Evolutionary conservation across 176 grass and related monocot species (phyloP), one percentile per base, ranked within the genome.

Genomic region (Eragrostis curvula): DNA sequence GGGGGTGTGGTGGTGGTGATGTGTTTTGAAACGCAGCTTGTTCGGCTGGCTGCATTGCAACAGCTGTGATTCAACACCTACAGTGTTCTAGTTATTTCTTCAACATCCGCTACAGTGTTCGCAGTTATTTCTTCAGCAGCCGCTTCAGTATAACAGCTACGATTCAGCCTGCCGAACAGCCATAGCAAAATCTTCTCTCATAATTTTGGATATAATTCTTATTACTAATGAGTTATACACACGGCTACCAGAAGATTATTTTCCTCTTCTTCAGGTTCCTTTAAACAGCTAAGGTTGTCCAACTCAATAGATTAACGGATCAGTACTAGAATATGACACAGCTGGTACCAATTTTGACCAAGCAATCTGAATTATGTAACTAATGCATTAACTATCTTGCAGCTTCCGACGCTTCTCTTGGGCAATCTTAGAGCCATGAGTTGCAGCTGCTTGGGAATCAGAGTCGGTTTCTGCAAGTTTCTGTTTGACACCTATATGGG

Each of bases 151-250:
- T n/a, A n/a, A n/a, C n/a, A n/a, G n/a, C n/a, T n/a, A n/a, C n/a
- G n/a, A n/a, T n/a, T n/a, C n/a, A n/a, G n/a, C n/a, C n/a, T n/a
- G n/a, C n/a, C n/a, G n/a, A n/a, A n/a, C n/a, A n/a, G n/a, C 66
- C 11, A 88, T 73, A 18, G 13, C 46, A 57, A 71, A 30, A 28
- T 23, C 59, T 80, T 64, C 6, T 48, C 44, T 56, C 65, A 49
- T 63, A 47, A 40, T 29, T 76, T 51, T 3, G 71, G 77, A 56
- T 71, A 76, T 71, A 56, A 64, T 63, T 68, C 47, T 85, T 82
- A 85, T 85, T 85, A 45, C 72, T 81, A 85, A 45, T 70, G 28
- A 46, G 27, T 79, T 77, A 82, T 77, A 81, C 78, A 85, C 61
- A 58, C 56, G 28, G 57, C 46, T 84, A 32, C 64, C 32, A 58